Evolutionary conservation across 2,329 filamentous ascomycete species (phyloP).

Genomic region (Fusarium sp.): DNA sequence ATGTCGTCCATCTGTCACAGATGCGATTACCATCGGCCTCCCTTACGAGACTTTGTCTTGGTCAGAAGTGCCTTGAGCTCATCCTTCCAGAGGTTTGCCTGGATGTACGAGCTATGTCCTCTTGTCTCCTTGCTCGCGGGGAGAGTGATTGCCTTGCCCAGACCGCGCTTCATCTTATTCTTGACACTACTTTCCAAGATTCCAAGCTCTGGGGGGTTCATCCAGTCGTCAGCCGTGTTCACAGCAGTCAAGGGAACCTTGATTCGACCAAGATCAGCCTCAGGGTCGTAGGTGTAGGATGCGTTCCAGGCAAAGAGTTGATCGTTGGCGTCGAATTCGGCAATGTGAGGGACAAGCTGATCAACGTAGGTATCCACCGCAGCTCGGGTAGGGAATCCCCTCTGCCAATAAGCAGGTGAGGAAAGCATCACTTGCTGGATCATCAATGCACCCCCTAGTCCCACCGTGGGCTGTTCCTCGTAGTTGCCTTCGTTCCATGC

Average conservation of each 20-base stretch:
- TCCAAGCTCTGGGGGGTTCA: constrained; percentile 20
- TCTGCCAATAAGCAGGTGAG: constrained; percentile 21
- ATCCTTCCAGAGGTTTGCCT: constrained; percentile 24
- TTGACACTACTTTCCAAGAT: constrained; percentile 9
- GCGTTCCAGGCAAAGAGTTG: constrained; percentile 29
- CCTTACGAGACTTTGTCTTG: not conserved
- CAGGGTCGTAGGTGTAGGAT: constrained; percentile 12
- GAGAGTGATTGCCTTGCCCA: not conserved
- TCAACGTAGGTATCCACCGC: constrained; percentile 17
- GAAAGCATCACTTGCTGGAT: constrained; percentile 25
- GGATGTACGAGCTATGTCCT: constrained; percentile 29
- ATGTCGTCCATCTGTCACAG: not conserved
- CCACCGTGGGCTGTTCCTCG: not conserved
- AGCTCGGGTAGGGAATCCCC: constrained; percentile 3
- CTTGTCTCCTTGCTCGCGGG: constrained; percentile 17
- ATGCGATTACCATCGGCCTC: not conserved
- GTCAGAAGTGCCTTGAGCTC: constrained; percentile 11
- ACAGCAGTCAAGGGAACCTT: constrained; percentile 22
- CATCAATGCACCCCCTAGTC: constrained; percentile 11
- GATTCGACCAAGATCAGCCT: constrained; percentile 6
- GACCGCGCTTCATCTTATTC: constrained; percentile 12
- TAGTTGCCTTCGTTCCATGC: constrained; percentile 18
- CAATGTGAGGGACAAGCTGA: not conserved
- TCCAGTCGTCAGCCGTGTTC: constrained; percentile 27
- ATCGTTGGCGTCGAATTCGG: constrained; percentile 20